Percentiles rank a stretch among this genome's conserved stretches.
These are phyloP conservation scores for Austroboletus festivus DNA, from an alignment of 768 basidiomycete species.

Conservation along the genomic window DNA sequence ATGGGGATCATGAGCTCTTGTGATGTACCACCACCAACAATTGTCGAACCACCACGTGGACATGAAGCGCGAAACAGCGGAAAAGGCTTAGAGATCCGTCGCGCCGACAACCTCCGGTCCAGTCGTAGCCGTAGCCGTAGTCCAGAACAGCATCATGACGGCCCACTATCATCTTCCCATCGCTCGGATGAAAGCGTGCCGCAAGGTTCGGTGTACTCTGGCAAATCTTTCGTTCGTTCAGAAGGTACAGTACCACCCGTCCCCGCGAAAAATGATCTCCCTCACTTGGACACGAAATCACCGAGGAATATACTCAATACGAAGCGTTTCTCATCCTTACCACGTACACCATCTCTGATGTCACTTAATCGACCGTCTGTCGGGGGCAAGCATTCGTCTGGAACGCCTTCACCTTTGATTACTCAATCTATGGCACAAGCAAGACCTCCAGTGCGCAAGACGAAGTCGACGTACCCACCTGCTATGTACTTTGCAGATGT, in stretches of 20 bases:
- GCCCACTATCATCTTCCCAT: slow-evolving; percentile 14
- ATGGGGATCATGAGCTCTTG: slow-evolving; percentile 34
- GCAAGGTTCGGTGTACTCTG: slow-evolving; percentile 16
- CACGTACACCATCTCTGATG: slow-evolving; percentile 63
- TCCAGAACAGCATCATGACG: slow-evolving; percentile 13
- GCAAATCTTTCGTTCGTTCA: slow-evolving; percentile 11
- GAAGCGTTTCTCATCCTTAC: slow-evolving; percentile 54
- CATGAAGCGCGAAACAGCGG: slow-evolving; percentile 26
- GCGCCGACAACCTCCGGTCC: slow-evolving; percentile 17
- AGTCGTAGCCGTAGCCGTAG: slow-evolving; percentile 4
- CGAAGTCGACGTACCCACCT: slow-evolving; percentile 48
- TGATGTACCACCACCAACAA: slow-evolving; percentile 37
- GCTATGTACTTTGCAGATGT: slow-evolving; percentile 75
- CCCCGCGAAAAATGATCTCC: slow-evolving; percentile 27
- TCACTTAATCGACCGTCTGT: slow-evolving; percentile 31
- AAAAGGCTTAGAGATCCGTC: slow-evolving; percentile 33
- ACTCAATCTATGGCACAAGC: slow-evolving; percentile 29
- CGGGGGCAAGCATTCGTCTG: slow-evolving; percentile 23
- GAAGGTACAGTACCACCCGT: slow-evolving; percentile 28
- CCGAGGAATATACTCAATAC: slow-evolving; percentile 29
- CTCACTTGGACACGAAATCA: slow-evolving; percentile 21
- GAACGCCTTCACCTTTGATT: slow-evolving; percentile 29
- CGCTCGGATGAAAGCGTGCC: slow-evolving; percentile 19
- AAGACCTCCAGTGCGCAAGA: slow-evolving; percentile 26
- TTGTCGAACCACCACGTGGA: slow-evolving; percentile 39